These are phyloP conservation scores for Curvularia sp. DNA, from an alignment of 2,329 filamentous ascomycete species.

Conservation along the genomic window DNA sequence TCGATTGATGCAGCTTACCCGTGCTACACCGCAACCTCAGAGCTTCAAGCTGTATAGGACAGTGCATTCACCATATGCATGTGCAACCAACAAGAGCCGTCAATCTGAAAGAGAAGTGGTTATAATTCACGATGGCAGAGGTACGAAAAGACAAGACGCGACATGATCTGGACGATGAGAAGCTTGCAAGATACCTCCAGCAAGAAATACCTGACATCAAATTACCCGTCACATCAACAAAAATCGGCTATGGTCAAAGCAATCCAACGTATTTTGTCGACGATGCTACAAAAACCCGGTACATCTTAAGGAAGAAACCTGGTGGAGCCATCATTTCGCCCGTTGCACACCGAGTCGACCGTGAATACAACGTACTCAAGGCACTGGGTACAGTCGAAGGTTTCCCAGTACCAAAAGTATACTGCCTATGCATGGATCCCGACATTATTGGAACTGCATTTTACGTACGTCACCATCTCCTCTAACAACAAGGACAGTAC, in stretches of 20 bases:
- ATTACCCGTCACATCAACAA: conserved; percentile 42
- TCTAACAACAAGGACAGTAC: neutral
- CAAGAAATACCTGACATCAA: conserved; percentile 35
- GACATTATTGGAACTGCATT: conserved; percentile 85
- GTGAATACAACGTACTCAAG: conserved; percentile 88
- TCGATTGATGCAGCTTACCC: conserved; percentile 25
- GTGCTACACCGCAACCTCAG: conserved; percentile 1
- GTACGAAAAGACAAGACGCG: conserved; percentile 25
- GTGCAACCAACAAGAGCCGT: neutral
- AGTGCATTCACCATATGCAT: neutral
- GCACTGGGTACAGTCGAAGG: conserved; percentile 75
- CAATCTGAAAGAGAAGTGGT: neutral
- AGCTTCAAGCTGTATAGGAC: neutral
- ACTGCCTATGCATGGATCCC: conserved; percentile 83
- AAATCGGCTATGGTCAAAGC: conserved; percentile 97
- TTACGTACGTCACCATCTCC: conserved; percentile 60
- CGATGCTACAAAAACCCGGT: conserved; percentile 68
- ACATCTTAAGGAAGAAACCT: conserved; percentile 94
- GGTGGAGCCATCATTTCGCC: conserved; percentile 89
- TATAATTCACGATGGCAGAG: conserved; percentile 16
- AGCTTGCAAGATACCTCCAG: conserved; percentile 40
- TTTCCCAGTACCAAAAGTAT: conserved; percentile 83
- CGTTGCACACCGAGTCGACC: conserved; percentile 93
- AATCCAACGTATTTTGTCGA: conserved; percentile 95
- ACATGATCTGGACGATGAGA: conserved; percentile 43